These are phyloP conservation scores for Hylodesmum podocarpum DNA, from an alignment of 306 rosid genomes.

Conservation along the genomic window DNA sequence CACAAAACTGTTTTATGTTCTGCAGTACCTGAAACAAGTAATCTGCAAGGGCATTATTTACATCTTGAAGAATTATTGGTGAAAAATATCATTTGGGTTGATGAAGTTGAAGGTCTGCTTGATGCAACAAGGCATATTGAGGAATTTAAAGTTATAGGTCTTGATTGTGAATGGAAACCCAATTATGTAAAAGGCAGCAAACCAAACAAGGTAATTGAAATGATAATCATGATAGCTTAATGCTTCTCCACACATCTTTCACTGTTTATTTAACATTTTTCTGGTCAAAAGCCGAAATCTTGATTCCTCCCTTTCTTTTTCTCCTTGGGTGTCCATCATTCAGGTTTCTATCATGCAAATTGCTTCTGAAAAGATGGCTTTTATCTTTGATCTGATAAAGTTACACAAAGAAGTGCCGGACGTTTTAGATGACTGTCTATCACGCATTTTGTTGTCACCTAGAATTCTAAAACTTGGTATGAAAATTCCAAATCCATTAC, in stretches of 20 bases:
- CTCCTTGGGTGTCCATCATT: slow-evolving; percentile 30
- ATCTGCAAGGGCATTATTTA: slow-evolving; percentile 58
- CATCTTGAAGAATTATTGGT: slow-evolving; percentile 59
- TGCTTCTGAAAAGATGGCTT: slow-evolving; percentile 74
- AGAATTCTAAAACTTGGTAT: slow-evolving; percentile 89
- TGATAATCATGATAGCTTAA: slow-evolving; percentile 13
- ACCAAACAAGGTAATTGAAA: slow-evolving; percentile 73
- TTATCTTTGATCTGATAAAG: slow-evolving; percentile 82
- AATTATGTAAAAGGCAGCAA: slow-evolving; percentile 71
- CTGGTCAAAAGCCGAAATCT: slow-evolving; percentile 7
- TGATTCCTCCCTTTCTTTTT: slow-evolving; percentile 7
- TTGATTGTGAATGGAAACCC: slow-evolving; percentile 99
- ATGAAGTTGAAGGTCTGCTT: slow-evolving; percentile 58
- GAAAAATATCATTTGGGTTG: slow-evolving; percentile 77
- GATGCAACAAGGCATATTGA: slow-evolving; percentile 70
- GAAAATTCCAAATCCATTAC: slow-evolving; percentile 27
- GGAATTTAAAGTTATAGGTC: slow-evolving; percentile 76
- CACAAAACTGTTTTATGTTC: slow-evolving; percentile 20
- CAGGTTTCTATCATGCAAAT: slow-evolving; percentile 99
- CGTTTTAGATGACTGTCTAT: slow-evolving; percentile 57
- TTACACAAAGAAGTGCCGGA: slow-evolving; percentile 66
- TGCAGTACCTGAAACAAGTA: slow-evolving; percentile 62
- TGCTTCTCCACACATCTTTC: slow-evolving; percentile 21
- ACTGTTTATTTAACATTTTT: slow-evolving; percentile 20
- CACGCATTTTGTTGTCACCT: slow-evolving; percentile 76